phyloP scores from a whole-genome alignment of 2,329 filamentous ascomycete genomes.

The Aureobasidium uvarum region DNA sequence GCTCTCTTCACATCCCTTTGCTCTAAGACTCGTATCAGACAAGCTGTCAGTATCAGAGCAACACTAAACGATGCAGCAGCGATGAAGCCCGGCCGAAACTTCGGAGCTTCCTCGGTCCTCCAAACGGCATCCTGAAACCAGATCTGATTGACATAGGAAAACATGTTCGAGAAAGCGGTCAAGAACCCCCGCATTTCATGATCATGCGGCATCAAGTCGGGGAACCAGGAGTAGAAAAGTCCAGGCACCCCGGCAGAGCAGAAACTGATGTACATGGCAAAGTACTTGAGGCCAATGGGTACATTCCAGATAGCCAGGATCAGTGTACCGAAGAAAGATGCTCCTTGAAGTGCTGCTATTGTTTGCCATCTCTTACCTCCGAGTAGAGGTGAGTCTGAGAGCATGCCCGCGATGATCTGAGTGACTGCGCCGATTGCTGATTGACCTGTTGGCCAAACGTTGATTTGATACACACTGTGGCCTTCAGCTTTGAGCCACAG shows the following conservation, averaged over 20 bases:
- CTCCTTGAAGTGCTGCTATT: constrained; percentile 32
- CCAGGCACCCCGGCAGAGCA: constrained; percentile 54
- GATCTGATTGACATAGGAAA: constrained; percentile 44
- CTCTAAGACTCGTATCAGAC: constrained; percentile 16
- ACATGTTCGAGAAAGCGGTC: constrained; percentile 26
- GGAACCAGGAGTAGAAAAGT: constrained; percentile 46
- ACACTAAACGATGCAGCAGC: constrained; percentile 38
- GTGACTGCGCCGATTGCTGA: constrained; percentile 57
- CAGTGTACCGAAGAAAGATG: constrained; percentile 52
- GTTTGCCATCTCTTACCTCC: constrained; percentile 25
- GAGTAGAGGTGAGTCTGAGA: constrained; percentile 25
- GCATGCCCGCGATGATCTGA: constrained; percentile 24
- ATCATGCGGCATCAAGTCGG: constrained; percentile 44
- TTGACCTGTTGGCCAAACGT: constrained; percentile 36
- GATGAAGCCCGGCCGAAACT: constrained; percentile 47
- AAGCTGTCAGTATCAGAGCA: constrained; percentile 16
- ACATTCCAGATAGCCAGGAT: constrained; percentile 58
- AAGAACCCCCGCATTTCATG: constrained; percentile 55
- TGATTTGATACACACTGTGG: constrained; percentile 20
- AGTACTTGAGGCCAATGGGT: constrained; percentile 55
- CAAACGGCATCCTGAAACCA: constrained; percentile 58
- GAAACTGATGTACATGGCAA: constrained; percentile 54
- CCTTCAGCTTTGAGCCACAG: constrained; percentile 54
- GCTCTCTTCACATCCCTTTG: constrained; percentile 7
- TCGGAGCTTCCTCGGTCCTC: constrained; percentile 46